phyloP scores from a whole-genome alignment of 441 rosid species.

The Omphalea diandra region DNA sequence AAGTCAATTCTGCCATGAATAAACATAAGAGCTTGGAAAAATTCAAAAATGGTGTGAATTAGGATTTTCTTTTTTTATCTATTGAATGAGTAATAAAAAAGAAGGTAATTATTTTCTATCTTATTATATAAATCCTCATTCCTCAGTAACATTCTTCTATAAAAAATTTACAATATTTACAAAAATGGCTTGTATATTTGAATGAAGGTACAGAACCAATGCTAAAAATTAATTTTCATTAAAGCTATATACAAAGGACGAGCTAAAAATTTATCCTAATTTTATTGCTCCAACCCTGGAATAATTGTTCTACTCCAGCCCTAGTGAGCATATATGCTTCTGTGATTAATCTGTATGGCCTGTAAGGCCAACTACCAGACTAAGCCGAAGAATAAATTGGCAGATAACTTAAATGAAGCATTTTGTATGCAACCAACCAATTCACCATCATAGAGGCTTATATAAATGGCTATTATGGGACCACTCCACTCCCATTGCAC shows the following conservation, averaged over 20 bases:
- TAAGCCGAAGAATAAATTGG: conserved; percentile 9
- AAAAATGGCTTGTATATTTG: not conserved
- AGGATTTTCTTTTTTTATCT: not conserved
- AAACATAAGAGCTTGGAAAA: no score
- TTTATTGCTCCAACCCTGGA: not conserved
- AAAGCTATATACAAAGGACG: not conserved
- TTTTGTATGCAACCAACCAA: not conserved
- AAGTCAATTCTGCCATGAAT: conserved; percentile 3
- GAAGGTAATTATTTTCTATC: no score
- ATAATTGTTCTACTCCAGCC: not conserved
- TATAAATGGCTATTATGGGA: no score
- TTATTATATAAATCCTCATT: no score
- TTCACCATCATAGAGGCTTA: not conserved
- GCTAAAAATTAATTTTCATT: not conserved
- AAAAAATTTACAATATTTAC: no score
- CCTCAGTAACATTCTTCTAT: no score
- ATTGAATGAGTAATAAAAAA: no score
- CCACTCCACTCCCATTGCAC: not conserved
- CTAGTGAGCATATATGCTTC: conserved; percentile 1
- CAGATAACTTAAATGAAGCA: not conserved
- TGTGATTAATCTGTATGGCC: conserved; percentile 4
- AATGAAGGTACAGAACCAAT: not conserved
- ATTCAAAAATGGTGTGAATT: no score
- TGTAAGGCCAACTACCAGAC: conserved; percentile 1
- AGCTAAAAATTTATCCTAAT: not conserved